Percentiles rank a stretch among this genome's conserved stretches.
Conservation (phyloP, 2,329 filamentous ascomycete species). For the Ascochyta clinopodiicola region DNA sequence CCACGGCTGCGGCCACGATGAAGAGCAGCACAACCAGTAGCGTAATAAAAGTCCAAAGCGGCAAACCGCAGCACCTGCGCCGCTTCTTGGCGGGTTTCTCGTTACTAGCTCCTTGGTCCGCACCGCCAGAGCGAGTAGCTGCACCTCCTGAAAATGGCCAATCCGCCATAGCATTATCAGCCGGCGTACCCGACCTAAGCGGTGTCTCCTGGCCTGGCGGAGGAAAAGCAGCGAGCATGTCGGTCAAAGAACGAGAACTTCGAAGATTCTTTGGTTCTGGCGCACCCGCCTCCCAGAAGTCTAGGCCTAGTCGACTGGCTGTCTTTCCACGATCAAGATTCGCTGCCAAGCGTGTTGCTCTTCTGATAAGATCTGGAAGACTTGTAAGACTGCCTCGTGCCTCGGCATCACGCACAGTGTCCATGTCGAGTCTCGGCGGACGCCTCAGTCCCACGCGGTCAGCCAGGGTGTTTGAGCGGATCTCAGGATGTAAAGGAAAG, state of each 20-base stretch:
- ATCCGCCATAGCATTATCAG: slow-evolving; percentile 29
- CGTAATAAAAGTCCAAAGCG: slow-evolving; percentile 77
- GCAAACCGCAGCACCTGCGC: slow-evolving; percentile 82
- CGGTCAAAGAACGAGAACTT: slow-evolving; percentile 61
- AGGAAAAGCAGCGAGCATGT: slow-evolving; percentile 71
- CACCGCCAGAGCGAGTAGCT: slow-evolving; percentile 7
- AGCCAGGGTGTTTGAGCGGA: slow-evolving; percentile 43
- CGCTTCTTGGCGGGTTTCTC: slow-evolving; percentile 47
- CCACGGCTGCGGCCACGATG: slow-evolving; percentile 78
- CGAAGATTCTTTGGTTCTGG: slow-evolving; percentile 43
- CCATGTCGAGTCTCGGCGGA: slow-evolving; percentile 80
- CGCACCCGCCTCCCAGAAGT: slow-evolving; percentile 53
- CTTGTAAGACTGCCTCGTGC: slow-evolving; percentile 89
- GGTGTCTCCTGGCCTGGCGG: slow-evolving; percentile 61
- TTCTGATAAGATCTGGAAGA: slow-evolving; percentile 85
- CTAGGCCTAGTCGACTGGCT: slow-evolving; percentile 63
- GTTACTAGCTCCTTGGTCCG: slow-evolving; percentile 19
- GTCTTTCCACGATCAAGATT: slow-evolving; percentile 85
- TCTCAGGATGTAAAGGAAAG: slow-evolving; percentile 41
- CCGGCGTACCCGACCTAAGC: slow-evolving; percentile 39
- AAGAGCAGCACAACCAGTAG: slow-evolving; percentile 70
- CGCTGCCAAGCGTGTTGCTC: slow-evolving; percentile 84
- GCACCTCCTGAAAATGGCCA: slow-evolving; percentile 37
- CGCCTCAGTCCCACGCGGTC: slow-evolving; percentile 52
- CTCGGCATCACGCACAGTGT: slow-evolving; percentile 81